phyloP scores from a whole-genome alignment of 371 early-diverging fungal genomes.

The Rhizomucor pusillus region DNA sequence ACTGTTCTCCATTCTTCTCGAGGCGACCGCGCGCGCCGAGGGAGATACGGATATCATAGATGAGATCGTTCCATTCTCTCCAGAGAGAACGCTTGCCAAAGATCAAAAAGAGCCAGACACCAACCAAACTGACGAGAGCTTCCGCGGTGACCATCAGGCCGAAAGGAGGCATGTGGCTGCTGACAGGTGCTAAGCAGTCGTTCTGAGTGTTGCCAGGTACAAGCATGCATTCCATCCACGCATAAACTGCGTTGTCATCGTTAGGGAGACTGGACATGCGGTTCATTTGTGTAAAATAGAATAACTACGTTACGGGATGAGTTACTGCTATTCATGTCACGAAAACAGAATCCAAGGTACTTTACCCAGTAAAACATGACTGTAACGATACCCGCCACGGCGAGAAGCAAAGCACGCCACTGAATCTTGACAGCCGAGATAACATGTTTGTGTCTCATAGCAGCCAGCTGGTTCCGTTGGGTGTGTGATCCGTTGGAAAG shows the following conservation, averaged over 20 bases:
- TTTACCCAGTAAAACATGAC: conserved; percentile 55
- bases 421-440: conserved; percentile 63
- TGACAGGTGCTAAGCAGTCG: conserved; percentile 26
- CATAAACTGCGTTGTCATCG: conserved; percentile 19
- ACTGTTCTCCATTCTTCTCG: conserved; percentile 55
- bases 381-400: conserved; percentile 44
- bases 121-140: conserved; percentile 52
- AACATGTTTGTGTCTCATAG: conserved; percentile 53
- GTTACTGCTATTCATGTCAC: not conserved
- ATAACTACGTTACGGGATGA: conserved; percentile 21
- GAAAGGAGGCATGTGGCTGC: conserved; percentile 49
- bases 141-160: conserved; percentile 61
- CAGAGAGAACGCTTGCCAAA: conserved; percentile 58
- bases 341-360: not conserved
- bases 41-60: conserved; percentile 40
- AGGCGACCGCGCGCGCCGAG: conserved; percentile 29
- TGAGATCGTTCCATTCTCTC: conserved; percentile 56
- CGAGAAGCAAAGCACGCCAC: conserved; percentile 67
- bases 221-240: conserved; percentile 59
- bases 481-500: conserved; percentile 29
- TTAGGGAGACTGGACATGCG: conserved; percentile 27
- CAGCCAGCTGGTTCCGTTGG: conserved; percentile 33
- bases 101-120: conserved; percentile 54
- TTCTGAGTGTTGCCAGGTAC: conserved; percentile 37
- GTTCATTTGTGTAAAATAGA: conserved; percentile 56